Evolutionary conservation across 2,329 filamentous ascomycete species (phyloP), one percentile per base, ranked within the genome.

Genomic region (Colletotrichum euphorbiae): DNA sequence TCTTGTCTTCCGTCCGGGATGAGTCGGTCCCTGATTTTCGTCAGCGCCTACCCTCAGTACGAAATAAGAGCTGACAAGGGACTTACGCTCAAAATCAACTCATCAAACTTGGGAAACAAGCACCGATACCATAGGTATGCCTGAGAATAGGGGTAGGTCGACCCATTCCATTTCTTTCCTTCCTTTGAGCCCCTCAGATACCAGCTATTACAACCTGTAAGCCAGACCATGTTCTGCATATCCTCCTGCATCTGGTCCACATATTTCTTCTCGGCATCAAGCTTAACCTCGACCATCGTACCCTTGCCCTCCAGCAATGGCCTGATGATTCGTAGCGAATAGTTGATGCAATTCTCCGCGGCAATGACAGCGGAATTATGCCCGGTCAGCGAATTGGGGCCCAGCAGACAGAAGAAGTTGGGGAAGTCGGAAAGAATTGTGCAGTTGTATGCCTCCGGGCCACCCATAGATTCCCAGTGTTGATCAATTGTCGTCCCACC

Each of bases 341-440:
- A 89, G 68, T 89, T 86, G 71, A 90, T 79, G 73, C 84, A 84
- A 73, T 90, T 90, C 71, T 91, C 89, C 4, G 81, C 80, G 0
- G 87, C 85, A 72, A 90, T 81, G 51, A 90, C 83, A 9, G 89
- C 85, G 12, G 84, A 87, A 0, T 82, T 85, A 74, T 91, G 89
- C 0, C 89, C 89, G 0, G 89, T 91, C 0, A 80, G 81, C 0
- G 87, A 85, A 73, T 91, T 91, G 0, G 89, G 89, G 13, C 89
- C 89, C 45, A 89, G 83, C 0, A 90, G 76, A 64, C 90, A 80
- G 77, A 91, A 90, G 72, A 90, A 87, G 73, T 91, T 91, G 2
- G 89, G 89, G 72, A 90, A 90, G 0, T 84, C 85, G 70, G 85
- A 85, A 75, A 90, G 78, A 2, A 84, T 82, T 2, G 84, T 84